Percentiles rank a stretch among this genome's conserved stretches.
phyloP scores from a whole-genome alignment of 2,329 filamentous ascomycete species.

The Myotisia sp. region DNA sequence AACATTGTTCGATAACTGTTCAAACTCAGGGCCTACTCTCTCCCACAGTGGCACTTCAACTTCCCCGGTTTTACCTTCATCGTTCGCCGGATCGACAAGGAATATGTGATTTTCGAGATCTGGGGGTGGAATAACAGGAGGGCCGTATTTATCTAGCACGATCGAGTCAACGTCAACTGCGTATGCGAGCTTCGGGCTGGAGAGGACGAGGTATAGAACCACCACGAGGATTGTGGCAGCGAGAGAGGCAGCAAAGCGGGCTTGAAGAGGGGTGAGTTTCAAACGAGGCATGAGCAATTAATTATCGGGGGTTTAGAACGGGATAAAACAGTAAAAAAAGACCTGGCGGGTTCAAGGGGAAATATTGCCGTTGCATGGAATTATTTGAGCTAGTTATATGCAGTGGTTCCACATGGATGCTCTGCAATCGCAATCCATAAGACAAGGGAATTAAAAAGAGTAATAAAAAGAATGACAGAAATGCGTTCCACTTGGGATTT shows the following conservation, averaged over 20 bases:
- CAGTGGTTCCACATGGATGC: no score
- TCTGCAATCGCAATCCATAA: no score
- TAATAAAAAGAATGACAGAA: no score
- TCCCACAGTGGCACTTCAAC: constrained; percentile 42
- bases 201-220: constrained; percentile 47
- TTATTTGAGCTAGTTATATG: no score
- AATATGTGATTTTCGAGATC: constrained; percentile 1
- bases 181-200: constrained; percentile 46
- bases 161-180: constrained; percentile 42
- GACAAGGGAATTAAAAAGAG: no score
- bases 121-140: constrained; percentile 29
- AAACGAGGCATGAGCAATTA: constrained; percentile 25
- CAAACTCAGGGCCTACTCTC: constrained; percentile 37
- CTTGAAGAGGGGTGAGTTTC: constrained; percentile 54
- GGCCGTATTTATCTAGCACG: constrained; percentile 34
- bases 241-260: constrained; percentile 54
- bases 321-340: no score
- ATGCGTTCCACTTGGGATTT: no score
- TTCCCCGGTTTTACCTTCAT: constrained; percentile 13
- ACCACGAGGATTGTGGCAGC: constrained; percentile 47
- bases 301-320: no score
- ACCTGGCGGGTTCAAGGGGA: no score
- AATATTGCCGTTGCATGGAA: no score
- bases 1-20: constrained; percentile 50
- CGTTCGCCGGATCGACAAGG: constrained; percentile 16